Percentiles rank a stretch among this genome's conserved stretches.
These are phyloP conservation scores for Mrakiaceae sp. DNA, from an alignment of 1,284 basidiomycete genomes.

Conservation along the genomic window DNA sequence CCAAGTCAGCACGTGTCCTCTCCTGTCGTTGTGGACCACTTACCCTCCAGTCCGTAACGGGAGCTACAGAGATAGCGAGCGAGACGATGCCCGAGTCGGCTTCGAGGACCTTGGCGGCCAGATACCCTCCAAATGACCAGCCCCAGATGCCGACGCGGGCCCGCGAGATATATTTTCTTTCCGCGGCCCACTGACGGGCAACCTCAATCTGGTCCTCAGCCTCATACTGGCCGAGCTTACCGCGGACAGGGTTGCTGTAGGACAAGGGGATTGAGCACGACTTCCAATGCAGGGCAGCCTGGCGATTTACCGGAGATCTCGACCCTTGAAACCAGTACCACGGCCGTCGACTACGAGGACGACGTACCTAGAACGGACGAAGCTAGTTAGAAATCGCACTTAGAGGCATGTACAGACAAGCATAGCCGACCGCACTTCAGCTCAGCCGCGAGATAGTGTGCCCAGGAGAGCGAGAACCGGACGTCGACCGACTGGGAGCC, in stretches of 20 bases:
- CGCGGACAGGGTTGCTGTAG: slow-evolving; percentile 56
- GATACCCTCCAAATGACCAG: slow-evolving; percentile 41
- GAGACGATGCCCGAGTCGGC: slow-evolving; percentile 72
- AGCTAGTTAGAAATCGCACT: no score
- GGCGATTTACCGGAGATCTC: slow-evolving; percentile 28
- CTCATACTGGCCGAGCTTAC: slow-evolving; percentile 76
- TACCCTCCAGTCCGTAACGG: slow-evolving; percentile 42
- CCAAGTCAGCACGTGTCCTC: background rate
- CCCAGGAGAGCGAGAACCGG: slow-evolving; percentile 64
- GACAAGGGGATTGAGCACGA: no score
- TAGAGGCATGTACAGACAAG: no score
- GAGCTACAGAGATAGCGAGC: slow-evolving; percentile 74
- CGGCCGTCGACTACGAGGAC: slow-evolving; percentile 80
- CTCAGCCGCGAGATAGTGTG: slow-evolving; percentile 69
- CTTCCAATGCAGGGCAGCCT: no score
- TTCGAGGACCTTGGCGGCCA: slow-evolving; percentile 84
- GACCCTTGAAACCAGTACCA: slow-evolving; percentile 86
- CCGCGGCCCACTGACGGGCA: slow-evolving; percentile 41
- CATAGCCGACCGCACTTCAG: slow-evolving; percentile 38
- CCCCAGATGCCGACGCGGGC: slow-evolving; percentile 14
- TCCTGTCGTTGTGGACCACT: slow-evolving; percentile 27
- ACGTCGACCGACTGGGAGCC: slow-evolving; percentile 64
- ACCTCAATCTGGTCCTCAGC: slow-evolving; percentile 76
- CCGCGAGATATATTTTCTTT: slow-evolving; percentile 34
- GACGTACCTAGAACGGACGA: slow-evolving; percentile 44